phyloP scores from a whole-genome alignment of 106 monocot genomes.

The Acorus gramineus region DNA sequence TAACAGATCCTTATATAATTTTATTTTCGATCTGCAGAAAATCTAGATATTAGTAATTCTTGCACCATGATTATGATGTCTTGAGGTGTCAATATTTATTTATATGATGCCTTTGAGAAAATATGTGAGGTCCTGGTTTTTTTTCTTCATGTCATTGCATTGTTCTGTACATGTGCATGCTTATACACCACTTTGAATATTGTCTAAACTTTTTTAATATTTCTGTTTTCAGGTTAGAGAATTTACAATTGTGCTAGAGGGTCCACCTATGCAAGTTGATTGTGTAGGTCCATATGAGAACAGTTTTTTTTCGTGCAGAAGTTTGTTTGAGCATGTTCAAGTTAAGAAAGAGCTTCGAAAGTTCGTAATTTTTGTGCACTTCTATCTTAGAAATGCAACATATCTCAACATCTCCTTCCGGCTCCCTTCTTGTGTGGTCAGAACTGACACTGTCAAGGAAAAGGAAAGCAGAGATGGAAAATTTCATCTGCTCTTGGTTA shows the following conservation, averaged over 20 bases:
- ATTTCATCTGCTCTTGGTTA: conserved; percentile 47
- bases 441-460: conserved; percentile 2
- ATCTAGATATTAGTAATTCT: too few species aligned
- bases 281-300: conserved; percentile 7
- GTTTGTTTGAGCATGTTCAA: conserved; percentile 42
- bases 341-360: conserved; percentile 17
- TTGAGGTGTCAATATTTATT: too few species aligned
- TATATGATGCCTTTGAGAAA: too few species aligned
- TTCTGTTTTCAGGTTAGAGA: conserved; percentile 50
- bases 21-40: too few species aligned
- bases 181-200: not conserved
- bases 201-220: not conserved
- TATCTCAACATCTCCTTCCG: conserved; percentile 21
- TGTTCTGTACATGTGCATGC: too few species aligned
- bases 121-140: too few species aligned
- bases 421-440: conserved; percentile 17
- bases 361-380: conserved; percentile 49
- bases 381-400: conserved; percentile 33
- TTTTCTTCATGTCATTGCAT: too few species aligned
- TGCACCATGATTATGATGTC: too few species aligned
- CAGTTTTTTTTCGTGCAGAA: conserved; percentile 42
- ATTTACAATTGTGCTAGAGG: conserved; percentile 66
- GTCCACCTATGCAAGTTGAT: conserved; percentile 26
- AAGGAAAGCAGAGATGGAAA: conserved; percentile 6
- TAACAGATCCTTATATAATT: too few species aligned